Percentiles rank a stretch among this genome's conserved stretches.
Conservation (phyloP, 306 rosid species). For the Oxytropis ochrocephala region DNA sequence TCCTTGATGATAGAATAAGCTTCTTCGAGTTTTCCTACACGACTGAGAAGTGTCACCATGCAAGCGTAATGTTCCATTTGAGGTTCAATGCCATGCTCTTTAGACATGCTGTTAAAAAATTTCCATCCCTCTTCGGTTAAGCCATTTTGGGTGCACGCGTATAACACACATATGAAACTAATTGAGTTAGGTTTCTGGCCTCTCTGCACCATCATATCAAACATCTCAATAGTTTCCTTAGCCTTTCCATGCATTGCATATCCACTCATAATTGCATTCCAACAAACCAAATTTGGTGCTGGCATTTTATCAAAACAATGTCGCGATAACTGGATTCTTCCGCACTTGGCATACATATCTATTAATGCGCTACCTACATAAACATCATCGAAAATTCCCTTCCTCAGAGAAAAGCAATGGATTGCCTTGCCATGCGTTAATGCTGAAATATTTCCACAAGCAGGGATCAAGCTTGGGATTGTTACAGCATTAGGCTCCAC, state of each 20-base stretch:
- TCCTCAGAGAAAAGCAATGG: conserved; percentile 63
- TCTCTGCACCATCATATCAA: conserved; percentile 44
- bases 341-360: conserved; percentile 74
- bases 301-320: conserved; percentile 57
- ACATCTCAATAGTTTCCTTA: conserved; percentile 49
- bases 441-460: conserved; percentile 78
- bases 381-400: conserved; percentile 45
- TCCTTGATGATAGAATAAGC: conserved; percentile 60
- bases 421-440: conserved; percentile 61
- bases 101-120: conserved; percentile 52
- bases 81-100: conserved; percentile 47
- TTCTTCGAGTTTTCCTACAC: conserved; percentile 72
- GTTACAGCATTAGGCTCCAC: conserved; percentile 68
- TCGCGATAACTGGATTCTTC: conserved; percentile 48
- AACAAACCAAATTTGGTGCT: conserved; percentile 42
- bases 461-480: conserved; percentile 82
- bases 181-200: conserved; percentile 51
- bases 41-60: conserved; percentile 73
- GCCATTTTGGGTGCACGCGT: conserved; percentile 75
- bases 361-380: conserved; percentile 65
- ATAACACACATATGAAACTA: conserved; percentile 55
- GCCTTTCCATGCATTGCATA: conserved; percentile 80
- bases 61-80: conserved; percentile 70
- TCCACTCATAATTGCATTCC: conserved; percentile 63
- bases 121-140: conserved; percentile 57